Percentiles rank a stretch among this genome's conserved stretches.
Conservation (phyloP, 1,139 yeast species). For the Taphrina confusa region DNA sequence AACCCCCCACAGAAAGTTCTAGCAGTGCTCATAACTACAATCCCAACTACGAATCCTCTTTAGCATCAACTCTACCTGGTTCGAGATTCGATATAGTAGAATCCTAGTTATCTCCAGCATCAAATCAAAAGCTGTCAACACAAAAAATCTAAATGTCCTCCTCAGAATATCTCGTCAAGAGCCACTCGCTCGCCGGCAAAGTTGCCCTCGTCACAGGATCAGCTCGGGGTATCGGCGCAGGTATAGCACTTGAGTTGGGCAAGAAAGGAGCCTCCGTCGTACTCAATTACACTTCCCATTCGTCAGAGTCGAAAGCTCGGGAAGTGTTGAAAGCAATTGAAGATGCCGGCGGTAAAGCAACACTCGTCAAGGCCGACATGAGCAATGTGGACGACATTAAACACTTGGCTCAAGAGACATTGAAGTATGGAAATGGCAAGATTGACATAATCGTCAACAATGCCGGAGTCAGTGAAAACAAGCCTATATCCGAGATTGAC, state of each 20-base stretch:
- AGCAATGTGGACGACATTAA: constrained; percentile 13
- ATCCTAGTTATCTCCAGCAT: too few species aligned
- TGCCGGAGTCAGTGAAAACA: constrained; percentile 23
- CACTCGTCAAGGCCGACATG: constrained; percentile 12
- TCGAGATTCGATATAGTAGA: too few species aligned
- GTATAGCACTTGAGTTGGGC: constrained; percentile 51
- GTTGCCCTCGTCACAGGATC: constrained; percentile 52
- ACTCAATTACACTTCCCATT: constrained; percentile 61
- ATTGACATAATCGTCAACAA: constrained; percentile 32
- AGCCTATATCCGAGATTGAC: not conserved
- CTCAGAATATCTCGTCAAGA: constrained; percentile 13
- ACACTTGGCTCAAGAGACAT: constrained; percentile 8
- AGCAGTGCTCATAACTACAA: too few species aligned
- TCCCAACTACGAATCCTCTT: too few species aligned
- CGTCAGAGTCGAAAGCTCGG: constrained; percentile 64
- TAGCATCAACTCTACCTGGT: too few species aligned
- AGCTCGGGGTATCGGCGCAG: constrained; percentile 52
- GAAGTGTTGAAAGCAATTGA: constrained; percentile 59
- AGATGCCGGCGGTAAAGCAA: constrained; percentile 47
- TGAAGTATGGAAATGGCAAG: constrained; percentile 1
- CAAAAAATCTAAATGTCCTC: too few species aligned
- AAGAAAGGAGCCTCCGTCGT: constrained; percentile 52
- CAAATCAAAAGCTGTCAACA: too few species aligned
- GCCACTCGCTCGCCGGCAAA: constrained; percentile 46
- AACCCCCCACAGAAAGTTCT: too few species aligned